These are phyloP conservation scores for Litsea cubeba DNA, from an alignment of 164 flowering plant genomes.

Conservation along the genomic window DNA sequence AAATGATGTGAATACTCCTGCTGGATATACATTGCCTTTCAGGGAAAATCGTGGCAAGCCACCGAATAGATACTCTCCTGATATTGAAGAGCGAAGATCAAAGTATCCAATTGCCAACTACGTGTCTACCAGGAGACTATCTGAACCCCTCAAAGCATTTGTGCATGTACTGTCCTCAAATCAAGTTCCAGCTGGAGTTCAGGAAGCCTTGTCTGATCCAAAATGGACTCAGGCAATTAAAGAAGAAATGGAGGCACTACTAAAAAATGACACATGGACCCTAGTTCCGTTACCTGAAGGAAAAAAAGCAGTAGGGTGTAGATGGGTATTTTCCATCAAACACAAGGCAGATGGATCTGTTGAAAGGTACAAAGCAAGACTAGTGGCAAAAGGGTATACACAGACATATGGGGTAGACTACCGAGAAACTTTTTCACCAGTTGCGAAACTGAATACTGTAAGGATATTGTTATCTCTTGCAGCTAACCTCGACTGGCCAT, in stretches of 20 bases:
- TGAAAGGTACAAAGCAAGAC: neutral
- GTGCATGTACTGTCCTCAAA: neutral
- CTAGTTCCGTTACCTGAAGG: neutral
- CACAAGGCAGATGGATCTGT: neutral
- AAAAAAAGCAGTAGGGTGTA: too few species aligned
- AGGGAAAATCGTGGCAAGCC: too few species aligned
- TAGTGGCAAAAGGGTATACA: neutral
- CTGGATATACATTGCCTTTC: neutral
- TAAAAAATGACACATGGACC: neutral
- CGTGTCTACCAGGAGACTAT: too few species aligned
- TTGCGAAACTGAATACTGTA: neutral
- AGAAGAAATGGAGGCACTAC: neutral
- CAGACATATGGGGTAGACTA: neutral
- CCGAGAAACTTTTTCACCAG: neutral
- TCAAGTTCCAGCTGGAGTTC: too few species aligned
- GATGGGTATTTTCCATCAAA: too few species aligned
- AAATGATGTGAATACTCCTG: neutral
- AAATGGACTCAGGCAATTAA: neutral
- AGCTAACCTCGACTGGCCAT: neutral
- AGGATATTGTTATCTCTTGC: neutral
- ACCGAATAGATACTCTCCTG: too few species aligned
- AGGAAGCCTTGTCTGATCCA: neutral
- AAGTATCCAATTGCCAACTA: too few species aligned
- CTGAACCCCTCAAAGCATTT: neutral
- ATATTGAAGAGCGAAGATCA: too few species aligned